phyloP scores from a whole-genome alignment of 345 rosid genomes.

The Limnanthes douglasii region DNA sequence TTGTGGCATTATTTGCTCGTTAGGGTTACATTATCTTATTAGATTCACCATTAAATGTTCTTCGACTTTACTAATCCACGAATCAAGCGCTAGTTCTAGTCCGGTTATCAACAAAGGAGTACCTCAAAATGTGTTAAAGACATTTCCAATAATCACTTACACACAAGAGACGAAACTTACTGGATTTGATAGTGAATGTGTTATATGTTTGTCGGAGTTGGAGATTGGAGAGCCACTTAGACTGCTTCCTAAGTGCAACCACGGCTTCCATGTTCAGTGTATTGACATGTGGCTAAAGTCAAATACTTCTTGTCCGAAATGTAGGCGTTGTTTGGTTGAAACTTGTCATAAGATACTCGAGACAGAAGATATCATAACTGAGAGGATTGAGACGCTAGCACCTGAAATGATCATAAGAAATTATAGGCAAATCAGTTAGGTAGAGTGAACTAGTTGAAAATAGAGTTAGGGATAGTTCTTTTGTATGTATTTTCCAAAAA shows the following conservation, averaged over 20 bases:
- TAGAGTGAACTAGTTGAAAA: too few species aligned
- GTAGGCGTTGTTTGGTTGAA: slow-evolving; percentile 30
- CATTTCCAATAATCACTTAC: slow-evolving; percentile 32
- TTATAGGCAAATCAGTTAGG: slow-evolving; percentile 1
- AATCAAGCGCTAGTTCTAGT: slow-evolving; percentile 4
- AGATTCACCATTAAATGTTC: slow-evolving; percentile 25
- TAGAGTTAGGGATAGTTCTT: too few species aligned
- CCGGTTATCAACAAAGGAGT: slow-evolving; percentile 19
- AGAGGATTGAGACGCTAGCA: slow-evolving; percentile 7
- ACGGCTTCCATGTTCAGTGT: slow-evolving; percentile 52
- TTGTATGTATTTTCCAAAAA: too few species aligned
- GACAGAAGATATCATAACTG: background rate
- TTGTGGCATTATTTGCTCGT: slow-evolving; percentile 32
- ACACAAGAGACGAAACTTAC: slow-evolving; percentile 19
- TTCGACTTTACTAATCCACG: slow-evolving; percentile 17
- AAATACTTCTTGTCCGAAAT: slow-evolving; percentile 51
- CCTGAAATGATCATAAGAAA: slow-evolving; percentile 6
- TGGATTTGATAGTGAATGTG: slow-evolving; percentile 36
- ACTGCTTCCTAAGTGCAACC: slow-evolving; percentile 54
- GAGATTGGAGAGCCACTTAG: slow-evolving; percentile 23
- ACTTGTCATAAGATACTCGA: slow-evolving; percentile 16
- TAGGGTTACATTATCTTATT: slow-evolving; percentile 30
- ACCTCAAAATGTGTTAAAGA: slow-evolving; percentile 21
- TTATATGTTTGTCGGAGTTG: slow-evolving; percentile 38
- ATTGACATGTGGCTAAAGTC: slow-evolving; percentile 55